Base-by-base conservation (phyloP, 2,329 filamentous ascomycete species). In the Sporothrix curviconia region DNA sequence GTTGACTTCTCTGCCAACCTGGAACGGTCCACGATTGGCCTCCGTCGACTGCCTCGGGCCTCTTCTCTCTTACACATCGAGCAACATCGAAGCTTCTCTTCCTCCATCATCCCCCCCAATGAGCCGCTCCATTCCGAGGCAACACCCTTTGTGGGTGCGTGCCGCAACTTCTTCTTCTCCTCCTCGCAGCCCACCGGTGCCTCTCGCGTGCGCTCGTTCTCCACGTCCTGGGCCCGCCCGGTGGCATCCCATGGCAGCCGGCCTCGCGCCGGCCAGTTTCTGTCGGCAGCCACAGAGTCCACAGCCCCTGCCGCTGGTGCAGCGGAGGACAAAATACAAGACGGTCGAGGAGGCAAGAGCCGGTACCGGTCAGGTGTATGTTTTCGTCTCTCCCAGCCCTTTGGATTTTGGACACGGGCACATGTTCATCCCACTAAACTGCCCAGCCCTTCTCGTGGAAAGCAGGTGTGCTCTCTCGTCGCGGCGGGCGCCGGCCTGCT, bases 371-470 rank as follows among this genome's bases (percentile, higher is more conserved):
- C 78, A 53, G 81, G 81, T 57, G 78, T 81, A 76, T 8, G 46
- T 57, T 8, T 32, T 0, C 17, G 3, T 22, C 11, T 22, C 7
- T 6, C 6, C 7, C 7, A 2, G n/a, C 15, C 4, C 25, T 15
- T 17, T 32, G 11, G 2, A 34, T 42, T 25, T 28, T 30, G 8
- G n/a, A n/a, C n/a, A n/a, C n/a, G n/a, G n/a, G n/a, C n/a, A n/a
- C n/a, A n/a, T 15, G 3, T 19, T 56, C 8, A 7, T 44, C 15
- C 7, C 25, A 17, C 55, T 60, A 50, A 55, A 46, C 9, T 12
- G 15, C n/a, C n/a, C 61, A 91, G 86, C 94, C 94, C 30, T 97
- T 99, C 76, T 96, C 92, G 55, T 92, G 89, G 84, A 92, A 90
- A 74, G 87, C 92, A 32, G 92, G 90, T 17, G 65, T 91, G 52